Evolutionary conservation across 768 basidiomycete genomes (phyloP).

Genomic region (Phaeotremella skinneri): DNA sequence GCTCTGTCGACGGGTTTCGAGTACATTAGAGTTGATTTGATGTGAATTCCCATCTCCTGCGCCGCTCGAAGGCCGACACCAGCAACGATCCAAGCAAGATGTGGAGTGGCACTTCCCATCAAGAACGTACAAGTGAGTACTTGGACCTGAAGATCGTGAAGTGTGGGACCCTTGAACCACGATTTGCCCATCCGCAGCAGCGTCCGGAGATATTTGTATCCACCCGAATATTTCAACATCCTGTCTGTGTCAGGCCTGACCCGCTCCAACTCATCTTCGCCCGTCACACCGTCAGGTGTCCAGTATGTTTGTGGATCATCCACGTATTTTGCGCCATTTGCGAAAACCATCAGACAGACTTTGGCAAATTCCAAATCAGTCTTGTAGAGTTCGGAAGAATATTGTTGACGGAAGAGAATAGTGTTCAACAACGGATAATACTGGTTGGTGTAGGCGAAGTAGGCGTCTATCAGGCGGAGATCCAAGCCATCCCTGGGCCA

Average conservation of each 20-base stretch:
- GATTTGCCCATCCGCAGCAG: conserved; percentile 63
- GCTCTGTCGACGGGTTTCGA: conserved; percentile 61
- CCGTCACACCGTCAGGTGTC: conserved; percentile 32
- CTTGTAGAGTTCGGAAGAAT: conserved; percentile 58
- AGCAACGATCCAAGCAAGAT: conserved; percentile 60
- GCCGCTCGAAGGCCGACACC: conserved; percentile 69
- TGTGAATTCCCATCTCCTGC: conserved; percentile 74
- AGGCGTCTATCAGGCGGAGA: conserved; percentile 60
- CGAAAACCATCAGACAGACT: conserved; percentile 67
- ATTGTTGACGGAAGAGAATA: conserved; percentile 62
- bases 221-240: conserved; percentile 40
- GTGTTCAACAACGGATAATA: conserved; percentile 70
- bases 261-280: conserved; percentile 37
- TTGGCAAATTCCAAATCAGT: conserved; percentile 58
- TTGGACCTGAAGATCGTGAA: conserved; percentile 72
- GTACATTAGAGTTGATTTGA: conserved; percentile 54
- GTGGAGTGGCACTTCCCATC: conserved; percentile 34
- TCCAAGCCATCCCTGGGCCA: conserved; percentile 64
- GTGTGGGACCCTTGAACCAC: conserved; percentile 59
- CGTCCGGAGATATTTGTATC: conserved; percentile 59
- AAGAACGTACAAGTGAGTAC: conserved; percentile 50
- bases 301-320: conserved; percentile 61
- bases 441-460: conserved; percentile 63
- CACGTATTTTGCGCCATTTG: conserved; percentile 62
- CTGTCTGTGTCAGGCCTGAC: conserved; percentile 30